Base-by-base conservation (phyloP, 805 yeast genomes). In the Candida boleticola region DNA sequence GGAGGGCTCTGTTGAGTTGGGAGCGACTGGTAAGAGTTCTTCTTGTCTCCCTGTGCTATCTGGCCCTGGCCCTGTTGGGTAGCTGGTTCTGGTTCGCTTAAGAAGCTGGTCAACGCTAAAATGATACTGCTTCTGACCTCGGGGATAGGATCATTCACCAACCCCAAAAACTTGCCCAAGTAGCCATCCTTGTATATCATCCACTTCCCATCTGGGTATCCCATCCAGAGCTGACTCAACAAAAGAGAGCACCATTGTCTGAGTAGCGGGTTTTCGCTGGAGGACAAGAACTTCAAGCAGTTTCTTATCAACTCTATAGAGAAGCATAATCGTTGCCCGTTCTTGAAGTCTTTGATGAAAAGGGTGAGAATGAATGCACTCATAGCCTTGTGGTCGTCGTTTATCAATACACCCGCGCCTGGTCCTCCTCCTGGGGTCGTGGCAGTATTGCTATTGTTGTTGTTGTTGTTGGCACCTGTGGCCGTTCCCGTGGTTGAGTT, bases 191-290 rank as follows among this genome's bases (percentile, higher is more conserved):
- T 79, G 50, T 79, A 74, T 20, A 83, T 80, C 19, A 85, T 74
- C 73, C 80, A 77, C 55, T 85, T 83, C 10, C 90, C 89, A 41
- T 88, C 89, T 0, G 84, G 76, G 50, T 84, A 80, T 35, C 77
- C 77, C 47, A 73, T 73, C 82, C 93, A 84, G 21, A 89, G 64
- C 53, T 87, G 92, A 0, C 93, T 81, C 18, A 89, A 70, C 31
- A 92, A 68, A 30, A 92, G 66, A 11, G 85, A 79, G 49, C 96
- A 83, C 99, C 99, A 93, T 57, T 93, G 97, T 47, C 98, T 77
- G 23, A 93, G 66, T 22, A 89, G 63, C 1, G 98, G 97, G 44
- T 85, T 82, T 44, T 89, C 96, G 2, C 92, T 80, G 9, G 79
- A 73, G 31, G 80, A 80, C 43, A 84, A 71, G 54, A 85, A 86